phyloP scores from a whole-genome alignment of 306 rosid species.

The Prunus padus region DNA sequence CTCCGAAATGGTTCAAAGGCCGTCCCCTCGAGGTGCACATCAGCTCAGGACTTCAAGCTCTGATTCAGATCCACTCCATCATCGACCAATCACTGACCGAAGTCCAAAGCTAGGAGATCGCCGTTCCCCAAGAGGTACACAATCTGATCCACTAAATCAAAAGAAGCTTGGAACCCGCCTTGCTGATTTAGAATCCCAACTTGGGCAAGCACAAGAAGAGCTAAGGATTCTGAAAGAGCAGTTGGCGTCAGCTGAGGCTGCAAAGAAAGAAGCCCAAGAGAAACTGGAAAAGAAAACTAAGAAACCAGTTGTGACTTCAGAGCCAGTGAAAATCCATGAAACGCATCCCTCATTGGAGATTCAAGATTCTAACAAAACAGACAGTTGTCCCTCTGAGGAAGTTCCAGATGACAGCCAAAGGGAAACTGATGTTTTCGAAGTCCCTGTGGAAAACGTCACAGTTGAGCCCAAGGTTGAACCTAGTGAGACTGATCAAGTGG shows the following conservation, averaged over 20 bases:
- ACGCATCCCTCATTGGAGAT: slow-evolving; percentile 31
- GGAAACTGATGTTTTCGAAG: slow-evolving; percentile 86
- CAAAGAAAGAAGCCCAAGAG: slow-evolving; percentile 73
- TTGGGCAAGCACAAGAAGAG: slow-evolving; percentile 82
- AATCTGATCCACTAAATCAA: slow-evolving; percentile 58
- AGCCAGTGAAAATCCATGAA: slow-evolving; percentile 35
- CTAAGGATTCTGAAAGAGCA: slow-evolving; percentile 61
- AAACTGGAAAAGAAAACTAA: slow-evolving; percentile 59
- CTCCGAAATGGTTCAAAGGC: slow-evolving; percentile 75
- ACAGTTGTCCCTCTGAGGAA: slow-evolving; percentile 27
- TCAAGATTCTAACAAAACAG: slow-evolving; percentile 35
- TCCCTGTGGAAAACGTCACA: slow-evolving; percentile 52
- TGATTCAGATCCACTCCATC: slow-evolving; percentile 73
- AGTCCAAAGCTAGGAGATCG: slow-evolving; percentile 79
- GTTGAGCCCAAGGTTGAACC: slow-evolving; percentile 31
- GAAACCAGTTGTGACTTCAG: slow-evolving; percentile 33
- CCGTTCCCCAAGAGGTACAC: slow-evolving; percentile 72
- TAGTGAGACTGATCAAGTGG: slow-evolving; percentile 27
- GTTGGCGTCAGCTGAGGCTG: slow-evolving; percentile 81
- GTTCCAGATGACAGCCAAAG: slow-evolving; percentile 36
- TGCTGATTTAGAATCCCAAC: slow-evolving; percentile 84
- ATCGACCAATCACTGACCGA: slow-evolving; percentile 61
- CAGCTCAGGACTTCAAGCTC: slow-evolving; percentile 64
- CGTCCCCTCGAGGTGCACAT: slow-evolving; percentile 66
- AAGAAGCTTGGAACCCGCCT: slow-evolving; percentile 88